Conservation (phyloP, 2,329 filamentous ascomycete species). For the Fusarium subglutinans region DNA sequence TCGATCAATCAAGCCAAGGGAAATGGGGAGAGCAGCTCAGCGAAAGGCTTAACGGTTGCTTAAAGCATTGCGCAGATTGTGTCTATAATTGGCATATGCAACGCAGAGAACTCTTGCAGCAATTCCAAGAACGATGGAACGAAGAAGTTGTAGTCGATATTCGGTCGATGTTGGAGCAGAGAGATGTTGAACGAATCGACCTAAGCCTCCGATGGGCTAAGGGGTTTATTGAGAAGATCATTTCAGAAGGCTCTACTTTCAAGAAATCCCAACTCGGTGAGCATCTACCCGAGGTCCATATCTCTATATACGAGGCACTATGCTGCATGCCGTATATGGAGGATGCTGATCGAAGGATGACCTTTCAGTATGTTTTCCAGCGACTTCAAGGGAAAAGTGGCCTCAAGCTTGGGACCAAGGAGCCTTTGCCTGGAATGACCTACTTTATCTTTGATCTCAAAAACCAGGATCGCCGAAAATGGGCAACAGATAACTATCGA, state of each 20-base stretch:
- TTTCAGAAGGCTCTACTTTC: slow-evolving; percentile 57
- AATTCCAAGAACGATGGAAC: slow-evolving; percentile 65
- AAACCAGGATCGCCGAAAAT: slow-evolving; percentile 65
- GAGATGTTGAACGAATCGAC: slow-evolving; percentile 70
- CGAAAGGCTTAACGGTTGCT: slow-evolving; percentile 63
- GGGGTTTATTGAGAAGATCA: slow-evolving; percentile 62
- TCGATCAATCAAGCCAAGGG: slow-evolving; percentile 68
- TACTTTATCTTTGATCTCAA: slow-evolving; percentile 76
- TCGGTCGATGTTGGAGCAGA: slow-evolving; percentile 64
- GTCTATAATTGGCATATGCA: slow-evolving; percentile 78
- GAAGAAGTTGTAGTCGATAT: slow-evolving; percentile 63
- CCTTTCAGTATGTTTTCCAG: slow-evolving; percentile 86
- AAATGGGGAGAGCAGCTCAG: slow-evolving; percentile 69
- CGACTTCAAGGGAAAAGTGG: slow-evolving; percentile 76
- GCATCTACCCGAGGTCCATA: slow-evolving; percentile 68
- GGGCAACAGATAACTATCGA: slow-evolving; percentile 53
- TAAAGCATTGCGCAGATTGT: slow-evolving; percentile 74
- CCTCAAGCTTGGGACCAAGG: slow-evolving; percentile 77
- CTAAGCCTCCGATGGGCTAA: slow-evolving; percentile 67
- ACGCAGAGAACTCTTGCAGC: slow-evolving; percentile 69
- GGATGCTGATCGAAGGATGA: slow-evolving; percentile 57
- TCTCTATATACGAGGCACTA: slow-evolving; percentile 87
- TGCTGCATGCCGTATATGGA: slow-evolving; percentile 83
- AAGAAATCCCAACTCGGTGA: slow-evolving; percentile 58
- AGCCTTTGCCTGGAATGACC: slow-evolving; percentile 83